Evolutionary conservation across 139 green algal species (phyloP).

Genomic region (Dunaliella primolecta): DNA sequence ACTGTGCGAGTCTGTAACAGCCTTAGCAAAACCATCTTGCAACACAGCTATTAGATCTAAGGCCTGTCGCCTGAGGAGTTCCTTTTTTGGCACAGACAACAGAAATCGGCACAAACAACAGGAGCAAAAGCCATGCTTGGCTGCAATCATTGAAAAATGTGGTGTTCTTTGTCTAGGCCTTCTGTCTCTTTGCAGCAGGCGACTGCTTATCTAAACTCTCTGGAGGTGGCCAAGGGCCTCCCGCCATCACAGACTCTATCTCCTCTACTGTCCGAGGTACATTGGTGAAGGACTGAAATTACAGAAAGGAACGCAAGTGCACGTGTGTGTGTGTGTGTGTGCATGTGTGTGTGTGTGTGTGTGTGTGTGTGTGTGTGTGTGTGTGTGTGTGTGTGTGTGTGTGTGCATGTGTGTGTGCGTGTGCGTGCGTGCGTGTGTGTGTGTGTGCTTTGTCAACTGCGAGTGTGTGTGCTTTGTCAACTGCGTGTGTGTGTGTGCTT

Average conservation of each 20-base stretch:
- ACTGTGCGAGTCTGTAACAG: too few relatives aligned
- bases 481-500: too few relatives aligned
- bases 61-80: too few relatives aligned
- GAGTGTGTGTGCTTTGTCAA: neutral
- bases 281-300: slow-evolving; percentile 59
- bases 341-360: neutral
- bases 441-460: neutral
- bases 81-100: too few relatives aligned
- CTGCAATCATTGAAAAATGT: too few relatives aligned
- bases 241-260: slow-evolving; percentile 87
- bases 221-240: slow-evolving; percentile 47
- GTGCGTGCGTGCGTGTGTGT: neutral
- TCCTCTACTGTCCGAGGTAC: slow-evolving; percentile 75
- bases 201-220: too few relatives aligned
- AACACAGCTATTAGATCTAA: too few relatives aligned
- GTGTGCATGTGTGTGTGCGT: neutral
- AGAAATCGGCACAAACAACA: too few relatives aligned
- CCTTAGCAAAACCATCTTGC: too few relatives aligned
- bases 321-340: neutral
- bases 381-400: neutral
- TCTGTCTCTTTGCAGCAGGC: too few relatives aligned
- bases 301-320: neutral
- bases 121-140: too few relatives aligned
- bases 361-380: neutral
- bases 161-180: too few relatives aligned